phyloP scores from a whole-genome alignment of 371 early-diverging fungal species.

The Entomophthora muscae region DNA sequence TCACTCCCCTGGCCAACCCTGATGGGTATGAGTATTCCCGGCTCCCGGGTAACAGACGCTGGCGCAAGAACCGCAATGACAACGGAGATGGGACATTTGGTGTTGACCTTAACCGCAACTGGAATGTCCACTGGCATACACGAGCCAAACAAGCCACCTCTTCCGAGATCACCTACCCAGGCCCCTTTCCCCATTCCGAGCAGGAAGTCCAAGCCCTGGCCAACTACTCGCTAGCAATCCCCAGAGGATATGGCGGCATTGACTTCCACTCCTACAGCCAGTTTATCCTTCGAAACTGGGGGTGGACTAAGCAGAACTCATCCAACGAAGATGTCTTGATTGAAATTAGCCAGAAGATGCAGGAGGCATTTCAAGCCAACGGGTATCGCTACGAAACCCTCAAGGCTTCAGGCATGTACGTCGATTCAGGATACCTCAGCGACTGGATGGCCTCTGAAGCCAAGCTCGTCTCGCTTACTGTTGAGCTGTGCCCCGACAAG shows the following conservation, averaged over 20 bases:
- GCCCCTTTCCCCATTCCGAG: constrained; percentile 26
- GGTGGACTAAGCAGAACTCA: constrained; percentile 18
- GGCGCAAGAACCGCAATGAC: constrained; percentile 34
- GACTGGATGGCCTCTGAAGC: constrained; percentile 4
- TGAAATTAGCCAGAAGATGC: too few species aligned
- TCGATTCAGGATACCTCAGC: background rate
- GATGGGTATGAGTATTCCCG: too few species aligned
- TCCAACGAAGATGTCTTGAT: constrained; percentile 13
- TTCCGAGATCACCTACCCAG: constrained; percentile 33
- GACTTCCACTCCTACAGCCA: too few species aligned
- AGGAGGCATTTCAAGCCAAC: background rate
- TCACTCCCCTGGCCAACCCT: constrained; percentile 36
- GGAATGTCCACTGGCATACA: constrained; percentile 29
- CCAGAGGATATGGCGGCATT: constrained; percentile 29
- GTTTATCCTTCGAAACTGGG: constrained; percentile 22
- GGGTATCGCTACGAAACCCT: background rate
- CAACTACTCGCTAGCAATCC: constrained; percentile 21
- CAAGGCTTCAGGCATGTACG: background rate
- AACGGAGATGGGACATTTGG: constrained; percentile 14
- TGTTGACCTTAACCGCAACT: constrained; percentile 22
- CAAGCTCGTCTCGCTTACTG: background rate
- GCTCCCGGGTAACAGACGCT: constrained; percentile 18
- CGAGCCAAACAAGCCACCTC: constrained; percentile 27
- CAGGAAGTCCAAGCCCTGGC: too few species aligned
- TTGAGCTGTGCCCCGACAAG: background rate